A percentile compares a stretch with the other conserved stretches of the same genome.
Evolutionary conservation across 1,284 basidiomycete species (phyloP).

Genomic region (Rhodotorula sp.): DNA sequence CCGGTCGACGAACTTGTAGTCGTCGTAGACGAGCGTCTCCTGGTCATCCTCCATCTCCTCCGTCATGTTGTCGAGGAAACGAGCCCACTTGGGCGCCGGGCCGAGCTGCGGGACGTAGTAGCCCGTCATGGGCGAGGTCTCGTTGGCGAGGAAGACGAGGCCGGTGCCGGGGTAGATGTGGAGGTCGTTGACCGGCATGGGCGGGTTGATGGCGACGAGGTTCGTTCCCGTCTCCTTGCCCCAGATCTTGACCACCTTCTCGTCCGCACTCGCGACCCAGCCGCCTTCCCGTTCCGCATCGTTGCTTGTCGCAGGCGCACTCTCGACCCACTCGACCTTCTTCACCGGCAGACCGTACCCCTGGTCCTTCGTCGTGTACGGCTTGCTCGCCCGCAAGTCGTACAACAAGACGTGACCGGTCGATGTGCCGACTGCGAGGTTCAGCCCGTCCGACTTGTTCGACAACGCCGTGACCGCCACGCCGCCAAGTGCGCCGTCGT

Average conservation of each 20-base stretch:
- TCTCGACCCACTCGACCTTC: constrained; percentile 84
- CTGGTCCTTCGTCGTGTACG: constrained; percentile 91
- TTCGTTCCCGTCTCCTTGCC: constrained; percentile 72
- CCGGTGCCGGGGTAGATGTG: constrained; percentile 83
- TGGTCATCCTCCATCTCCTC: constrained; percentile 90
- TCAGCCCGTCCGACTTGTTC: constrained; percentile 80
- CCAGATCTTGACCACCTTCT: constrained; percentile 95
- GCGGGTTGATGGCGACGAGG: constrained; percentile 87
- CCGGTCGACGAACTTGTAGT: constrained; percentile 96
- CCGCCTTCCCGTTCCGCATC: constrained; percentile 67
- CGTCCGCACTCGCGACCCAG: constrained; percentile 82
- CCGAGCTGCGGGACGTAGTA: constrained; percentile 95
- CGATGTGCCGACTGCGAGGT: constrained; percentile 89
- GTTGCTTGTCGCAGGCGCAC: constrained; percentile 57
- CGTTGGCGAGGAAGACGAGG: constrained; percentile 82
- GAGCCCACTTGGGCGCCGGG: constrained; percentile 93
- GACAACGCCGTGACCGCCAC: constrained; percentile 80
- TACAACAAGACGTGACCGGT: constrained; percentile 93
- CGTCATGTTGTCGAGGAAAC: constrained; percentile 96
- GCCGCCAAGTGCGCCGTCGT: constrained; percentile 23
- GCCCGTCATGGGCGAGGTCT: constrained; percentile 84
- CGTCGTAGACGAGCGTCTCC: constrained; percentile 68
- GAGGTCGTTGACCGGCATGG: constrained; percentile 80
- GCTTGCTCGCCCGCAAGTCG: constrained; percentile 79
- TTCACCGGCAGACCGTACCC: constrained; percentile 92